phyloP scores from a whole-genome alignment of 768 basidiomycete genomes.

The Leucosporidium scottii region DNA sequence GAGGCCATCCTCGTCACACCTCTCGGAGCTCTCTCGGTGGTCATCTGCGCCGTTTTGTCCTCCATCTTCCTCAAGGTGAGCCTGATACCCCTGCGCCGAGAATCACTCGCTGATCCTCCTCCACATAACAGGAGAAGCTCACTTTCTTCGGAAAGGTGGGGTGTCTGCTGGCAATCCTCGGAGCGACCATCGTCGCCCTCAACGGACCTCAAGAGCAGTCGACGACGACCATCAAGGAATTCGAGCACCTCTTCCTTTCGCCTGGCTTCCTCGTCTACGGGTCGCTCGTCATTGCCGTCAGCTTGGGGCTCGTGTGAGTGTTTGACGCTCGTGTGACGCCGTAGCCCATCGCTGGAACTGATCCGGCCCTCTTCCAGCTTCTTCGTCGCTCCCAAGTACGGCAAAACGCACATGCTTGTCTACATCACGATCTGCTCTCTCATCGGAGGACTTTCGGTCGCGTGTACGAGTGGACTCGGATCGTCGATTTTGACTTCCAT shows the following conservation, averaged over 20 bases:
- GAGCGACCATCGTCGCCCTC: constrained; percentile 80
- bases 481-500: constrained; percentile 70
- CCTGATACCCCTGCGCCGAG: neutral
- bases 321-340: neutral
- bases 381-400: constrained; percentile 77
- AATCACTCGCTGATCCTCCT: neutral
- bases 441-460: constrained; percentile 92
- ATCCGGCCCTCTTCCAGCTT: constrained; percentile 40
- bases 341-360: neutral
- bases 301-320: constrained; percentile 56
- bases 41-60: constrained; percentile 82
- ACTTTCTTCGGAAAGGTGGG: constrained; percentile 97
- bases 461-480: constrained; percentile 89
- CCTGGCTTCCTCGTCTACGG: constrained; percentile 66
- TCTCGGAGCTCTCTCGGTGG: constrained; percentile 90
- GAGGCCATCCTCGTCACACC: constrained; percentile 78
- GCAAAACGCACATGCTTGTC: constrained; percentile 78
- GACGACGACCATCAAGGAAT: constrained; percentile 46
- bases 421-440: constrained; percentile 69
- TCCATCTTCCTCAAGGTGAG: constrained; percentile 83
- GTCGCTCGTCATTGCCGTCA: constrained; percentile 50
- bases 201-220: constrained; percentile 52
- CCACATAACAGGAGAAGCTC: constrained; percentile 47
- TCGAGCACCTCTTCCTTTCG: constrained; percentile 71
- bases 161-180: constrained; percentile 80